Percentiles rank a stretch among this genome's conserved stretches.
Evolutionary conservation across 2,329 filamentous ascomycete species (phyloP).

Genomic region (Talaromyces sp.): DNA sequence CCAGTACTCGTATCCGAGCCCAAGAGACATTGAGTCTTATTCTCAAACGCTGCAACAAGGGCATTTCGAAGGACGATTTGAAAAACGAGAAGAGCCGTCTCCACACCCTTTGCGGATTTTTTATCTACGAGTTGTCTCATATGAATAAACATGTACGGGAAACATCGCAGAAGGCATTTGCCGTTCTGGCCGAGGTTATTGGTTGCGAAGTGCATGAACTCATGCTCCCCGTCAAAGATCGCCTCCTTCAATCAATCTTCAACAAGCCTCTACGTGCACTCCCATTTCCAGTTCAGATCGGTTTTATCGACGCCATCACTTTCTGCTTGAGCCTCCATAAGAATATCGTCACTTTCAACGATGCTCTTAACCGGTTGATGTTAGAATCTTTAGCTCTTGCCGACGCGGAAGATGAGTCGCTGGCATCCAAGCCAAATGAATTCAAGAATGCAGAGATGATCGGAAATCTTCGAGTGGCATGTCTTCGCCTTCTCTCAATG

Average conservation of each 20-base stretch:
- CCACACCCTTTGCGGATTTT: slow-evolving; percentile 71
- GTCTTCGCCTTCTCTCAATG: slow-evolving; percentile 85
- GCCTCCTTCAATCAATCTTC: slow-evolving; percentile 85
- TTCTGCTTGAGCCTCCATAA: slow-evolving; percentile 88
- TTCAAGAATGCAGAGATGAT: slow-evolving; percentile 95
- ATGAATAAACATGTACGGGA: slow-evolving; percentile 94
- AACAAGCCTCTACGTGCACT: slow-evolving; percentile 89
- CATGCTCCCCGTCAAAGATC: slow-evolving; percentile 82
- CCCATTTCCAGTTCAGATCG: slow-evolving; percentile 92
- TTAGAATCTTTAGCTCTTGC: slow-evolving; percentile 91
- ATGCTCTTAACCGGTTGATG: slow-evolving; percentile 80
- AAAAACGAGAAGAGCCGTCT: slow-evolving; percentile 62
- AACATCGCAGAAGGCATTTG: slow-evolving; percentile 74
- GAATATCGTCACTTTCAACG: slow-evolving; percentile 86
- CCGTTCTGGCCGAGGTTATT: slow-evolving; percentile 73
- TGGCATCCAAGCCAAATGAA: slow-evolving; percentile 88
- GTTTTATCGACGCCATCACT: slow-evolving; percentile 95
- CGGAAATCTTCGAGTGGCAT: slow-evolving; percentile 83
- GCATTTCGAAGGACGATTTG: slow-evolving; percentile 72
- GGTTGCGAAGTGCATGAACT: slow-evolving; percentile 79
- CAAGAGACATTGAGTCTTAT: slow-evolving; percentile 78
- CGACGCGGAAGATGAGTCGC: slow-evolving; percentile 86
- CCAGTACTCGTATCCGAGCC: slow-evolving; percentile 77
- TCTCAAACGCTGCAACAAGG: slow-evolving; percentile 71
- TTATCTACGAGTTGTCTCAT: slow-evolving; percentile 85